Percentiles rank a stretch among this genome's conserved stretches.
Conservation (phyloP, 768 basidiomycete genomes). For the Russula emetica region DNA sequence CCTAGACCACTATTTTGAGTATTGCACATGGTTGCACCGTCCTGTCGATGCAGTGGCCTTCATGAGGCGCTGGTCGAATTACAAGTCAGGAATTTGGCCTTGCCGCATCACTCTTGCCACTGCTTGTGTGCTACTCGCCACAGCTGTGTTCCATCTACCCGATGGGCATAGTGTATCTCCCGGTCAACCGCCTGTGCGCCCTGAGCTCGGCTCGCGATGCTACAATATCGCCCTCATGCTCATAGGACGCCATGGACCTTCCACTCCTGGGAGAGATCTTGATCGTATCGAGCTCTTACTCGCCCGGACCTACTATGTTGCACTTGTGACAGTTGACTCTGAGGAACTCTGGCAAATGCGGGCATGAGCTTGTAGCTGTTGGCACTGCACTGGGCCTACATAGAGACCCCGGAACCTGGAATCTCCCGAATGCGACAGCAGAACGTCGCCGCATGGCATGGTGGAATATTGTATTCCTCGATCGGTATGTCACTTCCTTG, state of each 20-base stretch:
- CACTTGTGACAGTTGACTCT: conserved; percentile 65
- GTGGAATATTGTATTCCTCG: conserved; percentile 83
- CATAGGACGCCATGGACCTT: conserved; percentile 55
- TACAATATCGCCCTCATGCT: conserved; percentile 66
- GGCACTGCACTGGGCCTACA: conserved; percentile 82
- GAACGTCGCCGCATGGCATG: conserved; percentile 84
- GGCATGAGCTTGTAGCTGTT: conserved; percentile 68
- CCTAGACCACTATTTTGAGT: conserved; percentile 27
- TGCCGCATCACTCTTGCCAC: conserved; percentile 27
- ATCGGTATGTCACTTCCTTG: conserved; percentile 49
- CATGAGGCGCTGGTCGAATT: conserved; percentile 23
- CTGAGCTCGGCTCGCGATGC: conserved; percentile 52
- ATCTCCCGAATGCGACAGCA: conserved; percentile 61
- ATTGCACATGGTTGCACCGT: conserved; percentile 26
- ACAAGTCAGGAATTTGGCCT: conserved; percentile 26
- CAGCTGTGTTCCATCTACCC: conserved; percentile 25
- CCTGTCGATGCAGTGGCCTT: conserved; percentile 22
- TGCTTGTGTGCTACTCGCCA: conserved; percentile 25
- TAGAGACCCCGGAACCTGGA: conserved; percentile 78
- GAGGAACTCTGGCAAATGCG: conserved; percentile 78
- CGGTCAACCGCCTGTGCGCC: conserved; percentile 20
- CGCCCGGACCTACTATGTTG: conserved; percentile 66
- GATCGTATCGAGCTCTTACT: conserved; percentile 75
- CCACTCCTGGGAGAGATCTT: conserved; percentile 53
- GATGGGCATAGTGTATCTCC: conserved; percentile 24